Evolutionary conservation across 768 basidiomycete genomes (phyloP).

Genomic region (Amanita rubescens): DNA sequence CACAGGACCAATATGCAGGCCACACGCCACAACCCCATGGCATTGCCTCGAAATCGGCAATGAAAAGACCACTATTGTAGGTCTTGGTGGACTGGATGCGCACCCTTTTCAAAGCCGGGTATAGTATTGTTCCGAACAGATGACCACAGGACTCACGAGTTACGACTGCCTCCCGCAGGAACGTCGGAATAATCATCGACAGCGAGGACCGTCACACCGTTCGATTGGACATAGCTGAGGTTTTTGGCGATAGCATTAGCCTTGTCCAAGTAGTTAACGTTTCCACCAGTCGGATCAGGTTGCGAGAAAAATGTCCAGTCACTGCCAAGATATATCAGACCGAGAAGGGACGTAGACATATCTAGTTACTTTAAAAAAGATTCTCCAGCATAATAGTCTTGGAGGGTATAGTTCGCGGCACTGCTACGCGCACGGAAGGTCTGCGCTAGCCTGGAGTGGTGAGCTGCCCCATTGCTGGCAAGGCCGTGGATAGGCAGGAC

Average conservation of each 20-base stretch:
- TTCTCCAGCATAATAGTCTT: constrained; percentile 36
- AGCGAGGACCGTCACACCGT: constrained; percentile 50
- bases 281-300: constrained; percentile 64
- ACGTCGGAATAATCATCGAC: constrained; percentile 53
- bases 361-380: constrained; percentile 51
- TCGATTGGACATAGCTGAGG: constrained; percentile 55
- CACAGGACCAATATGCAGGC: constrained; percentile 49
- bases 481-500: constrained; percentile 16
- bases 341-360: neutral
- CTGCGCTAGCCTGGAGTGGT: constrained; percentile 17
- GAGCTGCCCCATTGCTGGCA: constrained; percentile 22
- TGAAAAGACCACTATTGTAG: constrained; percentile 64
- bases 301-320: constrained; percentile 60
- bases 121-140: neutral
- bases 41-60: constrained; percentile 65
- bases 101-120: constrained; percentile 34
- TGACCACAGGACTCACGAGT: constrained; percentile 31
- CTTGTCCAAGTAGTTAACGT: constrained; percentile 50
- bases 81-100: constrained; percentile 59
- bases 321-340: constrained; percentile 23
- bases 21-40: constrained; percentile 65
- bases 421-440: constrained; percentile 15
- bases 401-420: constrained; percentile 20
- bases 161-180: constrained; percentile 44
- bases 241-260: constrained; percentile 40